A percentile compares a stretch with the other conserved stretches of the same genome.
Evolutionary conservation across 2,329 filamentous ascomycete species (phyloP).

Genomic region (Trichoderma sp.): DNA sequence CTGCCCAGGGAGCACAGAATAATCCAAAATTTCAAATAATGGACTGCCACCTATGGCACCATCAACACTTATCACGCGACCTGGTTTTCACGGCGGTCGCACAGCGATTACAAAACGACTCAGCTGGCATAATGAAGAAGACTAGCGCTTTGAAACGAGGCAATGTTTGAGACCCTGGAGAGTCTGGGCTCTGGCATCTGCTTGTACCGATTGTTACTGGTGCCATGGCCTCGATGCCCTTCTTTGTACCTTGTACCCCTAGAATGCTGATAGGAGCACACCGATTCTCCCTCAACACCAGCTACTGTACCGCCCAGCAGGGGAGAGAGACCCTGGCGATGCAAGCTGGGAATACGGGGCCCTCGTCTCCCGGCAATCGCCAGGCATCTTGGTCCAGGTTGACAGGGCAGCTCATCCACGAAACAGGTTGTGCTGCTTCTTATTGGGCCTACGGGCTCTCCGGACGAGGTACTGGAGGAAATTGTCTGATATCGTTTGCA

Average conservation of each 20-base stretch:
- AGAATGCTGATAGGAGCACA: constrained; percentile 1
- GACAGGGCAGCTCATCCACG: not conserved
- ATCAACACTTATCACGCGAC: constrained; percentile 7
- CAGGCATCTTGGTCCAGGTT: not conserved
- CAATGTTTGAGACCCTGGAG: not conserved
- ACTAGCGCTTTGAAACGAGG: not conserved
- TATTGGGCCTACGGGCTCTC: not conserved
- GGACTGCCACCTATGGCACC: not conserved
- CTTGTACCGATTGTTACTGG: not conserved
- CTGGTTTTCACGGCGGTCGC: not conserved
- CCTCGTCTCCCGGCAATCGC: constrained; percentile 12
- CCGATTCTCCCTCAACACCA: not conserved
- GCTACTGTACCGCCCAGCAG: not conserved
- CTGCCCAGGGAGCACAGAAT: not conserved
- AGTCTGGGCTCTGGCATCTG: not conserved
- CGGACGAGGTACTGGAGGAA: not conserved
- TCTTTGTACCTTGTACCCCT: not conserved
- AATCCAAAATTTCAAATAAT: not conserved
- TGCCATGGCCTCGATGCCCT: not conserved
- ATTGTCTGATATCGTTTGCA: not conserved
- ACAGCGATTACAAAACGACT: not conserved
- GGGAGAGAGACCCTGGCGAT: constrained; percentile 4
- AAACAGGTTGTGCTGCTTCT: not conserved
- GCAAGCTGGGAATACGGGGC: constrained; percentile 1
- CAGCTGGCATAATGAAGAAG: not conserved